These are phyloP conservation scores for Rasamsonia emersonii DNA, from an alignment of 2,329 filamentous ascomycete species.

Conservation along the genomic window DNA sequence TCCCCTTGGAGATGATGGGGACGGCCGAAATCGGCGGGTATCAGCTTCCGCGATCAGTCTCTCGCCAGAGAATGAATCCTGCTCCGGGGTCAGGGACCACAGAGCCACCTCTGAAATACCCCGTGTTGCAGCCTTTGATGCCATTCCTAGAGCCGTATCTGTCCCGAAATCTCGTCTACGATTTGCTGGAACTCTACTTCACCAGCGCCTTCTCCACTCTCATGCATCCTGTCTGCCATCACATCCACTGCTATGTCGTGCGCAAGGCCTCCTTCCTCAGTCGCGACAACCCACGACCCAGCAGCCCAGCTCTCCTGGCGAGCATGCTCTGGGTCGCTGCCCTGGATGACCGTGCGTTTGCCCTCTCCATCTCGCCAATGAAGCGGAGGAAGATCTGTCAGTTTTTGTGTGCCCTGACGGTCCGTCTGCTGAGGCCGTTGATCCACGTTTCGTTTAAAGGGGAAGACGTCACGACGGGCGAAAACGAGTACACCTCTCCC, in stretches of 20 bases:
- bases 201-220: slow-evolving; percentile 79
- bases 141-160: slow-evolving; percentile 73
- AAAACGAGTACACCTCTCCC: slow-evolving; percentile 46
- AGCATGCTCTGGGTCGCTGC: slow-evolving; percentile 97
- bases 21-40: slow-evolving; percentile 19
- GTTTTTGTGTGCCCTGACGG: slow-evolving; percentile 76
- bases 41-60: slow-evolving; percentile 47
- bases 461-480: slow-evolving; percentile 37
- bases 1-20: slow-evolving; percentile 8
- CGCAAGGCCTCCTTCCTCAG: slow-evolving; percentile 80
- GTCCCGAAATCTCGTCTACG: slow-evolving; percentile 70
- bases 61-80: slow-evolving; percentile 45
- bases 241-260: slow-evolving; percentile 81
- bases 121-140: slow-evolving; percentile 72
- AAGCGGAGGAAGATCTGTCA: slow-evolving; percentile 80
- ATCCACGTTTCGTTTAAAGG: slow-evolving; percentile 61
- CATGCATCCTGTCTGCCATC: slow-evolving; percentile 84
- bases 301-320: slow-evolving; percentile 76
- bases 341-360: slow-evolving; percentile 83
- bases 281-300: slow-evolving; percentile 66
- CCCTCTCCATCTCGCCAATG: slow-evolving; percentile 73
- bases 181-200: slow-evolving; percentile 85
- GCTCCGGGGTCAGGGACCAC: slow-evolving; percentile 28
- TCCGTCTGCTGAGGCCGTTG: slow-evolving; percentile 73
- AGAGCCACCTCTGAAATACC: slow-evolving; percentile 56